Base-by-base conservation (phyloP, 2,329 filamentous ascomycete species). In the Pseudonectria foliicola region DNA sequence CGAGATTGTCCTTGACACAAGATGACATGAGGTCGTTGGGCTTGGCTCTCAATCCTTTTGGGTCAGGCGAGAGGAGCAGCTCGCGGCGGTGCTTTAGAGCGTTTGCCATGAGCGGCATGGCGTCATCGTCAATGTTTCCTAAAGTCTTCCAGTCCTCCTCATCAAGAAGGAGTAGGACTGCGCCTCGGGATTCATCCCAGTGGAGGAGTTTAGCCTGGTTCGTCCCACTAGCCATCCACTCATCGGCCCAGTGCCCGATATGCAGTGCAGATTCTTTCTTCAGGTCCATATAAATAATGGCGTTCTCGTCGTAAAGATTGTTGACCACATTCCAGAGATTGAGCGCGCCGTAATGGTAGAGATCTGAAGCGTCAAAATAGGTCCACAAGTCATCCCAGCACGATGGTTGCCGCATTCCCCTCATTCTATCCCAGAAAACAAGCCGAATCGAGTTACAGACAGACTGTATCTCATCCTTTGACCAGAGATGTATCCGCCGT, bases 281-380 rank as follows among this genome's bases (percentile, higher is more conserved):
- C 18, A 59, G 18, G 13, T 57, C 55, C 2, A 39, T 34, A 11
- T 48, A 35, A 24, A 65, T 56, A 10, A 54, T 48, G 25, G 48
- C 37, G 18, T 69, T 71, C 46, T 70, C 66, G 12, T 57, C 54
- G 27, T 47, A 50, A 2, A 72, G 48, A 7, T 60, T 57, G 21
- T 62, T 58, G 29, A 70, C 44, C 24, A 73, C 56, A 16, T 64
- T 66, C 62, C 63, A 70, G 10, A 73, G 53, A 40, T 75, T 75
- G 40, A 63, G 53, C 0, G 63, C 64, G 7, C 71, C 71, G 10
- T 62, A 55, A 25, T 57, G 31, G 48, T 68, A 74, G 18, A 75
- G 53, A 32, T 74, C 70, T 8, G 50, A 38, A 1, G 61, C 57
- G 42, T 74, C 70, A 31, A 68, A 75, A 43, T 67, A 73, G 2